Conservation (phyloP, 164 flowering plant genomes). For the Sedum album region DNA sequence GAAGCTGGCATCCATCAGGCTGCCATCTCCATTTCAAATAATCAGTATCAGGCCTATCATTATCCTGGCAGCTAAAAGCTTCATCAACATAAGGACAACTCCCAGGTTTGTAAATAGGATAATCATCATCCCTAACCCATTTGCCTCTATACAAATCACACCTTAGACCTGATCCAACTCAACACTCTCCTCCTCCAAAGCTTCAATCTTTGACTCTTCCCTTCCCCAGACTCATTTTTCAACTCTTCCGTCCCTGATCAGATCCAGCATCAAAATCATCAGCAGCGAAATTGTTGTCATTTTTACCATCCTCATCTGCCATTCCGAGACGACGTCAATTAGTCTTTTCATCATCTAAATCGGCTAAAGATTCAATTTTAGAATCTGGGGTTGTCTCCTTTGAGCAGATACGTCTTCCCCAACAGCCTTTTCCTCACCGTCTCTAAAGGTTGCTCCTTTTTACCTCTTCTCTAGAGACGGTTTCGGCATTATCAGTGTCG, state of each 20-base stretch:
- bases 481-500: constrained; percentile 6
- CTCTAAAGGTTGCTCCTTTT: background rate
- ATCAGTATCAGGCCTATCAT: constrained; percentile 58
- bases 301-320: background rate
- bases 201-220: background rate
- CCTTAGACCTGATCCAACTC: constrained; percentile 8
- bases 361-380: constrained; percentile 4
- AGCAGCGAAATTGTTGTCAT: constrained; percentile 1
- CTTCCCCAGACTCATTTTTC: background rate
- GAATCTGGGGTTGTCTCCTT: background rate
- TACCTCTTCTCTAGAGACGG: background rate
- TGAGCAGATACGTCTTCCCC: background rate
- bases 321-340: background rate
- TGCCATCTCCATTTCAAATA: constrained; percentile 87
- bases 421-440: background rate
- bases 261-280: background rate
- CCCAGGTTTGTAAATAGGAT: constrained; percentile 61
- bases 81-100: constrained; percentile 86
- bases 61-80: constrained; percentile 62
- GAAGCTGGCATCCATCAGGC: constrained; percentile 76
- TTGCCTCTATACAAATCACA: constrained; percentile 65
- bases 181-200: constrained; percentile 10
- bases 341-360: background rate
- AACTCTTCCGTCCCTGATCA: background rate
- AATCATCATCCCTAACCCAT: constrained; percentile 67